Conservation (phyloP, 1,284 basidiomycete species). For the Cryptococcus amylolentus region DNA sequence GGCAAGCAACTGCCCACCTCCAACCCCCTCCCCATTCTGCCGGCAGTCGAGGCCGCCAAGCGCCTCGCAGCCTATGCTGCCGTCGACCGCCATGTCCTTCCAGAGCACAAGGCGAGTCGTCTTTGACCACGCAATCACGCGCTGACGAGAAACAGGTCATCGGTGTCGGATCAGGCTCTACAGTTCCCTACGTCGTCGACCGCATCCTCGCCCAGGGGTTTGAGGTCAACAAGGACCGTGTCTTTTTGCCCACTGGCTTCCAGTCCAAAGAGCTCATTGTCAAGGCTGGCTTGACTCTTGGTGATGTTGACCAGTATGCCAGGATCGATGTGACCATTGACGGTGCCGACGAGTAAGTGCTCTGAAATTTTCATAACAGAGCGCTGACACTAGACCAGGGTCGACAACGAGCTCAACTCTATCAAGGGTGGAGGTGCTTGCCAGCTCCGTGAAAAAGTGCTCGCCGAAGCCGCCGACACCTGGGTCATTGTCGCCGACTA, state of each 20-base stretch:
- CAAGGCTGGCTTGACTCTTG: slow-evolving; percentile 70
- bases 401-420: slow-evolving; percentile 81
- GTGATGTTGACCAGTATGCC: slow-evolving; percentile 89
- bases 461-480: slow-evolving; percentile 92
- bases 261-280: slow-evolving; percentile 96
- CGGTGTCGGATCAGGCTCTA: slow-evolving; percentile 90
- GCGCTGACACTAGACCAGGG: slow-evolving; percentile 54
- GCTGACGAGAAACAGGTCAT: slow-evolving; percentile 60
- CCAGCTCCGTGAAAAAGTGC: slow-evolving; percentile 93
- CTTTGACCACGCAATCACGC: background rate
- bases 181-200: slow-evolving; percentile 96
- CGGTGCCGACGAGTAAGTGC: slow-evolving; percentile 87
- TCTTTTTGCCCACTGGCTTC: slow-evolving; percentile 93
- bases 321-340: slow-evolving; percentile 93
- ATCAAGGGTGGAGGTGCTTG: slow-evolving; percentile 99
- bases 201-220: slow-evolving; percentile 82
- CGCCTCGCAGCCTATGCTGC: slow-evolving; percentile 89
- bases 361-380: too few species aligned
- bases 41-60: slow-evolving; percentile 71
- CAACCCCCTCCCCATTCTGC: slow-evolving; percentile 30
- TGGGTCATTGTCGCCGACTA: slow-evolving; percentile 96
- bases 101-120: slow-evolving; percentile 70
- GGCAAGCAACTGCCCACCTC: slow-evolving; percentile 34
- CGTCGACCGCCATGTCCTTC: slow-evolving; percentile 81
- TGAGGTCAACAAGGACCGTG: slow-evolving; percentile 69